Conservation (phyloP, 305 asterid genomes). For the Plantago lanceolata region DNA sequence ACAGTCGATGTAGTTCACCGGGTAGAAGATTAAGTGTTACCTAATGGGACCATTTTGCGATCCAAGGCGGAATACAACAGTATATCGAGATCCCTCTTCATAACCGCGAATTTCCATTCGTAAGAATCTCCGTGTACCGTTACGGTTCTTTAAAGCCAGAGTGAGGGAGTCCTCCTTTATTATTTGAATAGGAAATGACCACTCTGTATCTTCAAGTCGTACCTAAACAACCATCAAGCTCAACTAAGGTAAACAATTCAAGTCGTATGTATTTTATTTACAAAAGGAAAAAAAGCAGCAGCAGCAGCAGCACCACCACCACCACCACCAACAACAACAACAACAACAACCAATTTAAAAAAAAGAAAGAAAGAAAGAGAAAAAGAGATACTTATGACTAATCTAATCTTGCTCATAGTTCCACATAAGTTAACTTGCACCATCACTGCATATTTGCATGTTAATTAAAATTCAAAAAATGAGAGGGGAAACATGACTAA, state of each 20-base stretch:
- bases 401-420: neutral
- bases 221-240: constrained; percentile 47
- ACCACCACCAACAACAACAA: too few species aligned
- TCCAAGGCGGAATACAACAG: constrained; percentile 88
- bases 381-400: too few species aligned
- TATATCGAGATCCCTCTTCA: constrained; percentile 97
- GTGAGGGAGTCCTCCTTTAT: constrained; percentile 78
- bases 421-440: neutral
- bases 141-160: constrained; percentile 59
- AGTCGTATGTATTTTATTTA: neutral
- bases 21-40: constrained; percentile 36
- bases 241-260: constrained; percentile 6
- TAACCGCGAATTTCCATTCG: constrained; percentile 92
- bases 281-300: too few species aligned
- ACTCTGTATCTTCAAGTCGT: constrained; percentile 69
- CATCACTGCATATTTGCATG: constrained; percentile 6
- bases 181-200: constrained; percentile 91
- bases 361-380: too few species aligned
- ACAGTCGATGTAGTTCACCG: constrained; percentile 19
- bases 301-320: too few species aligned
- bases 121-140: constrained; percentile 50
- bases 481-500: neutral
- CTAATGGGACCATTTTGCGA: constrained; percentile 80
- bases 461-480: constrained; percentile 7
- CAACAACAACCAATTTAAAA: too few species aligned